These are phyloP conservation scores for Alternaria novae-zelandiae DNA, from an alignment of 2,329 filamentous ascomycete genomes.

Conservation along the genomic window DNA sequence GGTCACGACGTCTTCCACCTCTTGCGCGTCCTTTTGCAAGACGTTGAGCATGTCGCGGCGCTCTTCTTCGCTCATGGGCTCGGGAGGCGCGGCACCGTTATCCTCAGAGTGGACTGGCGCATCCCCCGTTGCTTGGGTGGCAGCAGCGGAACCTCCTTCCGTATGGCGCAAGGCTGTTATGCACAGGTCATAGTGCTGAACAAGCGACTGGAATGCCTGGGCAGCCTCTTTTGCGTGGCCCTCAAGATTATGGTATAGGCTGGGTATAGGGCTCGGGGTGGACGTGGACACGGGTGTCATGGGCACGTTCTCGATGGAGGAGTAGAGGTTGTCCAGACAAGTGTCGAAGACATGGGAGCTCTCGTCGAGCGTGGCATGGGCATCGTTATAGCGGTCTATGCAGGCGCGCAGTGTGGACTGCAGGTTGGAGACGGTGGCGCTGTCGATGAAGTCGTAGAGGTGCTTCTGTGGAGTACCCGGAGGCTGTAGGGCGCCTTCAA, in stretches of 20 bases:
- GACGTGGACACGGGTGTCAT: conserved; percentile 36
- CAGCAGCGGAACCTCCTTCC: conserved; percentile 64
- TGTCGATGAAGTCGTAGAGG: conserved; percentile 79
- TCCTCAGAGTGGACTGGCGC: conserved; percentile 34
- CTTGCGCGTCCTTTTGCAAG: conserved; percentile 71
- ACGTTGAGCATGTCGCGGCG: conserved; percentile 83
- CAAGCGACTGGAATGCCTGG: conserved; percentile 77
- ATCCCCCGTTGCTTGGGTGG: conserved; percentile 51
- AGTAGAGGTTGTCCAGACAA: conserved; percentile 61
- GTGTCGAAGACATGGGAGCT: conserved; percentile 73
- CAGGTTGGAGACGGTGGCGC: conserved; percentile 70
- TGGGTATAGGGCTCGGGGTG: conserved; percentile 51
- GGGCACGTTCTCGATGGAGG: conserved; percentile 44
- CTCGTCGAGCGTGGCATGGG: conserved; percentile 64
- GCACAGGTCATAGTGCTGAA: conserved; percentile 90
- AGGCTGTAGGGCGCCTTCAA: conserved; percentile 69
- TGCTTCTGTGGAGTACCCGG: conserved; percentile 58
- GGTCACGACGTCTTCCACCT: conserved; percentile 67
- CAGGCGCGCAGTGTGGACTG: conserved; percentile 71
- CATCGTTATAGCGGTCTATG: conserved; percentile 73
- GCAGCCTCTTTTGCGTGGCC: conserved; percentile 83
- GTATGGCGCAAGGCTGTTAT: conserved; percentile 90
- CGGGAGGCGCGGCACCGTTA: conserved; percentile 57
- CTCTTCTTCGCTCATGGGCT: conserved; percentile 77
- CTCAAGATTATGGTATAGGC: conserved; percentile 64